Percentiles rank a stretch among this genome's conserved stretches.
Evolutionary conservation across 495 filamentous ascomycete genomes (phyloP).

Genomic region (Aspergillus ostianus): DNA sequence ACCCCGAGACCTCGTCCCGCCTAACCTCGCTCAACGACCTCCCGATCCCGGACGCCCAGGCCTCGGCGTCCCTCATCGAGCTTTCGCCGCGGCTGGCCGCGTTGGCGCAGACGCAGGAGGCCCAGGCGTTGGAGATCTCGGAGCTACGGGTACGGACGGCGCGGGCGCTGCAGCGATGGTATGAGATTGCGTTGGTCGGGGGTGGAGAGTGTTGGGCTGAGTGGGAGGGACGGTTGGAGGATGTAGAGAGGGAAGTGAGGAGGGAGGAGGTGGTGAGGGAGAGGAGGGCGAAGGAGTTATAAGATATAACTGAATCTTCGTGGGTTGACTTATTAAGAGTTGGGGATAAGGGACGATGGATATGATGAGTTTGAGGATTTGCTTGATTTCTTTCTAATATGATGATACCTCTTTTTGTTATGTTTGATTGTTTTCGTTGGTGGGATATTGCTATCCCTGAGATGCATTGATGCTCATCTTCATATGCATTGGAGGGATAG

Average conservation of each 20-base stretch:
- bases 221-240: conserved; percentile 66
- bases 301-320: no score
- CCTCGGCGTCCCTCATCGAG: conserved; percentile 64
- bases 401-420: conserved; percentile 6
- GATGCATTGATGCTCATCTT: no score
- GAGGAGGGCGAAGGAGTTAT: conserved; percentile 41
- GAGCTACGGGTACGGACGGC: conserved; percentile 73
- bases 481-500: background rate
- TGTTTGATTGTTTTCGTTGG: background rate
- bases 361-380: no score
- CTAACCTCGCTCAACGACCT: conserved; percentile 78
- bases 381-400: conserved; percentile 4
- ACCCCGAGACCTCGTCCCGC: conserved; percentile 72
- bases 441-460: no score
- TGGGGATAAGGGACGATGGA: background rate
- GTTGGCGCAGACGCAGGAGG: conserved; percentile 61
- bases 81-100: conserved; percentile 69
- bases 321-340: no score
- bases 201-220: conserved; percentile 72
- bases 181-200: conserved; percentile 67
- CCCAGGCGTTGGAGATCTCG: conserved; percentile 70
- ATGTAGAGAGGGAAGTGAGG: conserved; percentile 63
- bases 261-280: conserved; percentile 51
- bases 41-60: conserved; percentile 66
- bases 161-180: conserved; percentile 72